phyloP scores from a whole-genome alignment of 257 asterid genomes.

The Lithospermum erythrorhizon region DNA sequence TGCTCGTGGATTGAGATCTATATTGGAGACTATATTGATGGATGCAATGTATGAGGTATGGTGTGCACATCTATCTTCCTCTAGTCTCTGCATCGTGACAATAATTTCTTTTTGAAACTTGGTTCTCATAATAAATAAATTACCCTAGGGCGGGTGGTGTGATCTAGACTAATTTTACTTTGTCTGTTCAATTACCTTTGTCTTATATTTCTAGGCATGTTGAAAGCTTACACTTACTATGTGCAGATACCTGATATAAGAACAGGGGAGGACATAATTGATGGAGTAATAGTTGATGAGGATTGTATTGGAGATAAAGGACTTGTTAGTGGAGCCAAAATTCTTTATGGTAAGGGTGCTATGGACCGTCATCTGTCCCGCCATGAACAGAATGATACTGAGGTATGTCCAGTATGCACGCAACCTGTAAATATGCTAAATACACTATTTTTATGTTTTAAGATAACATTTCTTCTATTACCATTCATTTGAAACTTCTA shows the following conservation, averaged over 20 bases:
- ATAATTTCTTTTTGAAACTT: too few relatives aligned
- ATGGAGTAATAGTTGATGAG: conserved; percentile 72
- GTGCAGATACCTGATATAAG: conserved; percentile 87
- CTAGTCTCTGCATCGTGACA: neutral
- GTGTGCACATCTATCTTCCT: neutral
- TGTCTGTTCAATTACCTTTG: neutral
- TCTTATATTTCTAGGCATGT: neutral
- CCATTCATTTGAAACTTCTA: neutral
- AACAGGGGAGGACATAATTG: conserved; percentile 75
- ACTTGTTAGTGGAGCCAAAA: conserved; percentile 60
- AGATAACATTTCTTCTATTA: too few relatives aligned
- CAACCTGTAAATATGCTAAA: too few relatives aligned
- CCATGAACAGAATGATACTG: conserved; percentile 36
- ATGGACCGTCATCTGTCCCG: conserved; percentile 42
- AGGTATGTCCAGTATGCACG: conserved; percentile 32
- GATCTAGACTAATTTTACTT: neutral
- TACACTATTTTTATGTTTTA: too few relatives aligned
- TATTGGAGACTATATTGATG: conserved; percentile 84
- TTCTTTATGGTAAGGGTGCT: conserved; percentile 80
- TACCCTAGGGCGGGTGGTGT: neutral
- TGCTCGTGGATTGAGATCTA: conserved; percentile 87
- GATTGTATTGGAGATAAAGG: conserved; percentile 52
- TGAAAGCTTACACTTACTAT: neutral
- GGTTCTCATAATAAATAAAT: too few relatives aligned
- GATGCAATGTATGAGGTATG: conserved; percentile 98